These are phyloP conservation scores for Melanomma pulvis-pyrius DNA, from an alignment of 495 filamentous ascomycete genomes.

Conservation along the genomic window DNA sequence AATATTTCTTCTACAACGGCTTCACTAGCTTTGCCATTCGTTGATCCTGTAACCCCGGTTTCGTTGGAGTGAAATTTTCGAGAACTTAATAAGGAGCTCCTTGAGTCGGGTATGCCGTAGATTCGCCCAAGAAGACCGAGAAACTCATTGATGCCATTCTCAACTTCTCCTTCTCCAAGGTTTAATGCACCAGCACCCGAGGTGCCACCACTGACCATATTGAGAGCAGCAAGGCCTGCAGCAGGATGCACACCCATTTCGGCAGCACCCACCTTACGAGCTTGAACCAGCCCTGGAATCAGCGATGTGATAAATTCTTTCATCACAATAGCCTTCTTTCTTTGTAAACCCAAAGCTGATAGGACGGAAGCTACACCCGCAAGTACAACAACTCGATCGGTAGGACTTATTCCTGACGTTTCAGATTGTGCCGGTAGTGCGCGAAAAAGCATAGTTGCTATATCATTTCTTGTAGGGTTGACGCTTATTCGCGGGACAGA, in stretches of 20 bases:
- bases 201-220: conserved; percentile 48
- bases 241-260: conserved; percentile 95
- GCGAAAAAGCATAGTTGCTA: conserved; percentile 68
- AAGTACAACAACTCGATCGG: conserved; percentile 74
- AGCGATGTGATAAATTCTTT: conserved; percentile 81
- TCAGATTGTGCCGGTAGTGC: conserved; percentile 71
- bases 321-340: conserved; percentile 86
- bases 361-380: conserved; percentile 85
- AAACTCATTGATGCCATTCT: conserved; percentile 67
- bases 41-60: background rate
- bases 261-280: conserved; percentile 86
- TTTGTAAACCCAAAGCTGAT: conserved; percentile 70
- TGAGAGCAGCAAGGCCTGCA: conserved; percentile 61
- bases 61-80: background rate
- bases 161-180: conserved; percentile 73
- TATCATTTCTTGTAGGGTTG: conserved; percentile 63
- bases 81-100: background rate
- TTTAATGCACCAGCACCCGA: conserved; percentile 68
- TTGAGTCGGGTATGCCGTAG: conserved; percentile 44
- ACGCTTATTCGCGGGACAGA: conserved; percentile 52
- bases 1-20: conserved; percentile 34
- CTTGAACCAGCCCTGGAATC: conserved; percentile 85
- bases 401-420: conserved; percentile 56
- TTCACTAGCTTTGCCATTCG: conserved; percentile 1
- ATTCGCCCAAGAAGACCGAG: conserved; percentile 55